Base-by-base conservation (phyloP, 1,284 basidiomycete genomes). In the Inonotus obliquus region DNA sequence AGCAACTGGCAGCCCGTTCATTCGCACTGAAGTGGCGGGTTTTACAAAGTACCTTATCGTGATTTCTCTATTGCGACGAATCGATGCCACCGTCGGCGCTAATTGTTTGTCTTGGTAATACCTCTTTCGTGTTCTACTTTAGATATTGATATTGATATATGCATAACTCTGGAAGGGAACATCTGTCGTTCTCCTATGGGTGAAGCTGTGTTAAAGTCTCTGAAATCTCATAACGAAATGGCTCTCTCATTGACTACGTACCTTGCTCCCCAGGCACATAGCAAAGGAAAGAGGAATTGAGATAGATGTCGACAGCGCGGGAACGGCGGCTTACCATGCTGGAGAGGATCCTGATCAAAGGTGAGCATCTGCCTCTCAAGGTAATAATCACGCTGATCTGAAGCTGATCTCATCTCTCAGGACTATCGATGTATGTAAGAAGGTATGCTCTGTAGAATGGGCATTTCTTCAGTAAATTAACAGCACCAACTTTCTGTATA, bases 181-280 rank as follows among this genome's bases (percentile, higher is more conserved):
- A 90, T 91, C 62, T 90, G 88, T 69, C 83, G 89, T 45, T 89
- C 87, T 35, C 89, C 89, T 1, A 89, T 92, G 82, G 89, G 89
- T 35, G 88, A 91, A 73, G 90, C 88, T 4, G 87, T 91, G 32
- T 77, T 91, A 19, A 74, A 71, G 59, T 60, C 49, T 35, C 32
- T 59, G 17, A n/a, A 52, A n/a, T 32, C n/a, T 21, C 32, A n/a
- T 35, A 21, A 48, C 14, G 27, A 41, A 35, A 14, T 2, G 10
- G 41, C 17, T 32, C 14, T 59, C 5, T 35, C 32, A 7, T 7
- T n/a, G 9, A 55, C 4, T 35, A 37, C 48, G 37, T 55, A 53
- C 13, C 5, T 37, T 23, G 13, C n/a, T 23, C 41, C 29, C 21
- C 23, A 57, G 56, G 39, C 77, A 86, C 58, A 77, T 84, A 61